phyloP scores from a whole-genome alignment of 2,329 filamentous ascomycete genomes.

The Neonectria hederae region DNA sequence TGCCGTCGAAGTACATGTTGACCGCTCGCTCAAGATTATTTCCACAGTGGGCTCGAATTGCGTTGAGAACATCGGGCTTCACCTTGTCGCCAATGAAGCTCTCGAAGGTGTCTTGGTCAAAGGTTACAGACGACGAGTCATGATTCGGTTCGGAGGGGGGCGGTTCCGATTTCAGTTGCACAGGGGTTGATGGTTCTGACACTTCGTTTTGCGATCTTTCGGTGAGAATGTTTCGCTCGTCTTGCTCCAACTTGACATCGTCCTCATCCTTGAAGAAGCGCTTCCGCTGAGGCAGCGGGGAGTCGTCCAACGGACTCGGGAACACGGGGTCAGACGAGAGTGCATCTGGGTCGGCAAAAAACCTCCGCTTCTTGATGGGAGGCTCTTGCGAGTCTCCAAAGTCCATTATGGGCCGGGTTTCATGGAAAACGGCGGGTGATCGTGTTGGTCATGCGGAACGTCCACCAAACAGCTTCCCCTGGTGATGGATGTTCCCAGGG shows the following conservation, averaged over 20 bases:
- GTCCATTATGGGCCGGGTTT: conserved; percentile 48
- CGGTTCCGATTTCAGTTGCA: conserved; percentile 4
- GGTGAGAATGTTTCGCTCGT: conserved; percentile 22
- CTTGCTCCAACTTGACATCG: conserved; percentile 33
- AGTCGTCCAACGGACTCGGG: conserved; percentile 35
- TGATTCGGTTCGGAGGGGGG: conserved; percentile 28
- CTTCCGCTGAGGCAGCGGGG: conserved; percentile 37
- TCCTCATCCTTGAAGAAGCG: conserved; percentile 42
- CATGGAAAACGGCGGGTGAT: conserved; percentile 25
- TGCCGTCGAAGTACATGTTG: conserved; percentile 77
- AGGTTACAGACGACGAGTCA: conserved; percentile 49
- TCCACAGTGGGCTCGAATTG: conserved; percentile 64
- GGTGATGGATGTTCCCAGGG: conserved; percentile 28
- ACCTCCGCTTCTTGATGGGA: conserved; percentile 56
- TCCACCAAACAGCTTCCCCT: conserved; percentile 10
- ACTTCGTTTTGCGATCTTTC: conserved; percentile 28
- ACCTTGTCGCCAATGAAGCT: conserved; percentile 68
- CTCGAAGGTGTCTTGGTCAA: conserved; percentile 68
- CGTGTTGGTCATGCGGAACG: conserved; percentile 9
- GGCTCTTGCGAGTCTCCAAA: conserved; percentile 52
- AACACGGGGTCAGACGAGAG: conserved; percentile 39
- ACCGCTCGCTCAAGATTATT: conserved; percentile 69
- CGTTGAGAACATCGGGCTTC: conserved; percentile 55
- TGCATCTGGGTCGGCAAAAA: conserved; percentile 49
- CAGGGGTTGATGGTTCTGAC: conserved; percentile 19